Percentiles rank a stretch among this genome's conserved stretches.
Evolutionary conservation across 148 eudicot genomes (phyloP).

Genomic region (Limonium bicolor): DNA sequence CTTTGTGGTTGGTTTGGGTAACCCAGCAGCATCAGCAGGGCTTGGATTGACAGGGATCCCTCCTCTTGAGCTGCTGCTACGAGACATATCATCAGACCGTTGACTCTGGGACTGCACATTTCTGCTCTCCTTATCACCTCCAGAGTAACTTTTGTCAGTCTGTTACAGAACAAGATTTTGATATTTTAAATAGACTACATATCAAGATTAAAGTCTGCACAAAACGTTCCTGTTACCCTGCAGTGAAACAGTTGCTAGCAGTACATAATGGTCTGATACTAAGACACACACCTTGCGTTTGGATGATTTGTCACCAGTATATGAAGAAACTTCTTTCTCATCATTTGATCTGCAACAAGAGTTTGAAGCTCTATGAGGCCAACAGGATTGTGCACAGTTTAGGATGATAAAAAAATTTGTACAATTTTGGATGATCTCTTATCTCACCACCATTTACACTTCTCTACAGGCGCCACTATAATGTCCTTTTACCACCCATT

Average conservation of each 20-base stretch:
- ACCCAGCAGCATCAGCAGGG: slow-evolving; percentile 10
- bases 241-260: no score
- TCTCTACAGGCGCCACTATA: no score
- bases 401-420: no score
- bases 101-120: slow-evolving; percentile 11
- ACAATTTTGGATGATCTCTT: no score
- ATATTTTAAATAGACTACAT: no score
- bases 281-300: slow-evolving; percentile 26
- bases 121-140: slow-evolving; percentile 21
- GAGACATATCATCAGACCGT: slow-evolving; percentile 16
- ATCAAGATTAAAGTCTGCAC: no score
- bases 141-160: slow-evolving; percentile 13
- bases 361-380: no score
- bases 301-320: slow-evolving; percentile 16
- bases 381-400: no score
- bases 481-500: no score
- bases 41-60: slow-evolving; percentile 15
- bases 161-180: slow-evolving; percentile 16
- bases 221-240: no score
- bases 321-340: slow-evolving; percentile 13
- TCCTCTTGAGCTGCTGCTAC: slow-evolving; percentile 8
- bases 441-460: no score
- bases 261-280: no score
- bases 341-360: slow-evolving; percentile 31
- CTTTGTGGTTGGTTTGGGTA: slow-evolving; percentile 19